These are phyloP conservation scores for Pseudozyma sp. DNA, from an alignment of 1,284 basidiomycete genomes.

Conservation along the genomic window DNA sequence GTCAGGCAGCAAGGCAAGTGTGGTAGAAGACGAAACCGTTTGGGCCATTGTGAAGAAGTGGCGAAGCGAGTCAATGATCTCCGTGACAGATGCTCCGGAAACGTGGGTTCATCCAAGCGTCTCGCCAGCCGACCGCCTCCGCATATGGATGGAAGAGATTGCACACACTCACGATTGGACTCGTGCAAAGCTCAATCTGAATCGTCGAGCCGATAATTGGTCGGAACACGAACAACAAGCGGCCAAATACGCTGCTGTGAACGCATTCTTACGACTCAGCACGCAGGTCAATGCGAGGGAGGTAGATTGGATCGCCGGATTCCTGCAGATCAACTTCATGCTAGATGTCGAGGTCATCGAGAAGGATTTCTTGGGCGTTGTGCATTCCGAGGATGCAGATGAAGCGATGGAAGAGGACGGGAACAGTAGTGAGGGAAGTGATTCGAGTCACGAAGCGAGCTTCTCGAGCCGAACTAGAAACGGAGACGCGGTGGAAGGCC, in stretches of 20 bases:
- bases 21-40: slow-evolving; percentile 22
- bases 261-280: slow-evolving; percentile 41
- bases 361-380: slow-evolving; percentile 27
- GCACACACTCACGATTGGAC: slow-evolving; percentile 34
- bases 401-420: slow-evolving; percentile 6
- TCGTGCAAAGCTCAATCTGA: neutral
- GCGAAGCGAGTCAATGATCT: slow-evolving; percentile 18
- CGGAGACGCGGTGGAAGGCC: neutral
- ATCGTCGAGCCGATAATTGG: slow-evolving; percentile 26
- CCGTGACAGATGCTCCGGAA: neutral
- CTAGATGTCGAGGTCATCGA: slow-evolving; percentile 40
- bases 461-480: slow-evolving; percentile 13
- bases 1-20: neutral
- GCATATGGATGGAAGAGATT: slow-evolving; percentile 7
- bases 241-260: slow-evolving; percentile 45
- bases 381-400: neutral
- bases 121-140: neutral
- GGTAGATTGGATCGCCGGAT: slow-evolving; percentile 39
- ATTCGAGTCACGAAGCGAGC: slow-evolving; percentile 26
- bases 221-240: slow-evolving; percentile 41
- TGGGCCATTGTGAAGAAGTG: slow-evolving; percentile 23
- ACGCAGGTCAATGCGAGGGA: slow-evolving; percentile 22
- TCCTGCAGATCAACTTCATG: slow-evolving; percentile 42
- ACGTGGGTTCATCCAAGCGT: neutral
- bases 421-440: slow-evolving; percentile 23